Evolutionary conservation across 306 rosid genomes (phyloP).

Genomic region (Medicago ruthenica): DNA sequence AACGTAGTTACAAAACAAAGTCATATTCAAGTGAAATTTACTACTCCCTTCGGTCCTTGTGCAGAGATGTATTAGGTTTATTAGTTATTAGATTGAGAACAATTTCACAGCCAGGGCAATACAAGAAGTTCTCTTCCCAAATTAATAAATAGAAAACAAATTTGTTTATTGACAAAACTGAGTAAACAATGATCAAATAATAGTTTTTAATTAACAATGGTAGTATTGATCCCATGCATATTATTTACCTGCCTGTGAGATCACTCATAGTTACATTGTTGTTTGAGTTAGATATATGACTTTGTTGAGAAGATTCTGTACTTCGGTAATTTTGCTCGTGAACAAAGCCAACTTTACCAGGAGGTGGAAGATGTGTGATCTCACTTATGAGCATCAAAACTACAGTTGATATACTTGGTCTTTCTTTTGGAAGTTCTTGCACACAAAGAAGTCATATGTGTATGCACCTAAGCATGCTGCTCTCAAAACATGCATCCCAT

Average conservation of each 20-base stretch:
- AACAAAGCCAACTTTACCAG: slow-evolving; percentile 46
- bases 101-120: neutral
- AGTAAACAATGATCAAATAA: neutral
- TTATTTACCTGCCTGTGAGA: slow-evolving; percentile 38
- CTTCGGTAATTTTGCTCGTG: slow-evolving; percentile 23
- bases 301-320: slow-evolving; percentile 37
- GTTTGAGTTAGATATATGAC: slow-evolving; percentile 41
- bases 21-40: neutral
- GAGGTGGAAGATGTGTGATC: slow-evolving; percentile 49
- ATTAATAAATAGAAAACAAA: neutral
- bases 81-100: neutral
- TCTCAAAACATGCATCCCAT: slow-evolving; percentile 35
- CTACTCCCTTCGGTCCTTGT: neutral
- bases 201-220: neutral
- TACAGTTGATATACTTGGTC: slow-evolving; percentile 46
- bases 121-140: slow-evolving; percentile 3
- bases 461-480: slow-evolving; percentile 46
- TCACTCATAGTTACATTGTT: slow-evolving; percentile 49
- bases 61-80: neutral
- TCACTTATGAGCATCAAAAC: slow-evolving; percentile 55
- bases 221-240: neutral
- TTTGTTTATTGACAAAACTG: slow-evolving; percentile 3
- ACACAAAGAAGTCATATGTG: slow-evolving; percentile 50
- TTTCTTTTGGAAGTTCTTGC: slow-evolving; percentile 50
- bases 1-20: neutral